phyloP scores from a whole-genome alignment of 371 early-diverging fungal species.

The Mortierella sp. region DNA sequence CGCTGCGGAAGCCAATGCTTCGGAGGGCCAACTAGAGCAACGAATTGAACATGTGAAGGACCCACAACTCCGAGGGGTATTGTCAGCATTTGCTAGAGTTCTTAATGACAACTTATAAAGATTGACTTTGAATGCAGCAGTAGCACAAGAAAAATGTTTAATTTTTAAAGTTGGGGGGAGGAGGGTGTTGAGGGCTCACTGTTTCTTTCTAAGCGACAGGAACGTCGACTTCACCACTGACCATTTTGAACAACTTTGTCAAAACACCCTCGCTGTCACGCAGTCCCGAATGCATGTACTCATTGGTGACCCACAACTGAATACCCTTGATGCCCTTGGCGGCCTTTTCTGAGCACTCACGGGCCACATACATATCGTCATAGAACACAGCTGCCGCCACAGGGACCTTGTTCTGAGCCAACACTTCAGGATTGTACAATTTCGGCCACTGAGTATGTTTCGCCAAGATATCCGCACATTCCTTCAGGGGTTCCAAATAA shows the following conservation, averaged over 20 bases:
- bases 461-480: conserved; percentile 71
- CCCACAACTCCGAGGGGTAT: too few relatives aligned
- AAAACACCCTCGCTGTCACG: conserved; percentile 67
- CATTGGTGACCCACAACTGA: conserved; percentile 78
- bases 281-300: conserved; percentile 77
- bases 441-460: conserved; percentile 65
- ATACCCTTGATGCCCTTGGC: conserved; percentile 69
- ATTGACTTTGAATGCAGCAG: too few relatives aligned
- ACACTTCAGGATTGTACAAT: conserved; percentile 64
- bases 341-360: conserved; percentile 69
- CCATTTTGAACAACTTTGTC: conserved; percentile 66
- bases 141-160: too few relatives aligned
- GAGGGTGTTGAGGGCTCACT: too few relatives aligned
- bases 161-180: too few relatives aligned
- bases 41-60: too few relatives aligned
- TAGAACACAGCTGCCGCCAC: conserved; percentile 78
- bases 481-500: conserved; percentile 68
- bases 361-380: conserved; percentile 76
- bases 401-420: conserved; percentile 65
- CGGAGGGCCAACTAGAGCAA: too few relatives aligned
- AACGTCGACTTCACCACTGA: conserved; percentile 62
- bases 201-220: conserved; percentile 19
- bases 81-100: too few relatives aligned
- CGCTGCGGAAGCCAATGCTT: too few relatives aligned
- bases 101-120: too few relatives aligned